Evolutionary conservation across 441 rosid genomes (phyloP).

Genomic region (Arabidopsis hybrid): DNA sequence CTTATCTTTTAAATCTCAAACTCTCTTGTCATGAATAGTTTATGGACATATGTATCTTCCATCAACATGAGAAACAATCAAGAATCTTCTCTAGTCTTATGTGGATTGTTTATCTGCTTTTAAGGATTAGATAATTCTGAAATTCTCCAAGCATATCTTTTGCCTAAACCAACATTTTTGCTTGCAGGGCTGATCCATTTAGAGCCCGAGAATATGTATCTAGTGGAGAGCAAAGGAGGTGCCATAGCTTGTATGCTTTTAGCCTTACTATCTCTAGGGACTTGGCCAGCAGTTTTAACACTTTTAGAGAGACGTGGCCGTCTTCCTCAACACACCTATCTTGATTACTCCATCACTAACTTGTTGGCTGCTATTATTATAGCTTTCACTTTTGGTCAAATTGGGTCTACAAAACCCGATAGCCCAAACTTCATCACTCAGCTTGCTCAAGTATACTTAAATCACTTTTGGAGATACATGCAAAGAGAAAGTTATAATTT

Average conservation of each 20-base stretch:
- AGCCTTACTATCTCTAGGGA: slow-evolving; percentile 66
- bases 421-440: slow-evolving; percentile 63
- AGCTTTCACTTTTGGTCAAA: slow-evolving; percentile 70
- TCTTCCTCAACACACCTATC: slow-evolving; percentile 86
- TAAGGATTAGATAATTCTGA: neutral
- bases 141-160: slow-evolving; percentile 3
- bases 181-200: slow-evolving; percentile 8
- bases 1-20: neutral
- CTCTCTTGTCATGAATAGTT: neutral
- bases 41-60: neutral
- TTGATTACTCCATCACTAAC: slow-evolving; percentile 72
- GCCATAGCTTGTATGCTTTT: slow-evolving; percentile 76
- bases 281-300: slow-evolving; percentile 81
- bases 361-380: slow-evolving; percentile 67
- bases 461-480: neutral
- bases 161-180: neutral
- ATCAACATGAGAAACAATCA: neutral
- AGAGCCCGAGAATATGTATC: slow-evolving; percentile 3
- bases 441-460: slow-evolving; percentile 51
- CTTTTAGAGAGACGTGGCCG: slow-evolving; percentile 74
- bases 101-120: neutral
- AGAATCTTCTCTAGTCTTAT: neutral
- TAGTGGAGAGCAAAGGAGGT: slow-evolving; percentile 67
- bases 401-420: slow-evolving; percentile 46
- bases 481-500: neutral